Evolutionary conservation across 2,329 filamentous ascomycete species (phyloP).

Genomic region (Aspergillus thermomutatus): DNA sequence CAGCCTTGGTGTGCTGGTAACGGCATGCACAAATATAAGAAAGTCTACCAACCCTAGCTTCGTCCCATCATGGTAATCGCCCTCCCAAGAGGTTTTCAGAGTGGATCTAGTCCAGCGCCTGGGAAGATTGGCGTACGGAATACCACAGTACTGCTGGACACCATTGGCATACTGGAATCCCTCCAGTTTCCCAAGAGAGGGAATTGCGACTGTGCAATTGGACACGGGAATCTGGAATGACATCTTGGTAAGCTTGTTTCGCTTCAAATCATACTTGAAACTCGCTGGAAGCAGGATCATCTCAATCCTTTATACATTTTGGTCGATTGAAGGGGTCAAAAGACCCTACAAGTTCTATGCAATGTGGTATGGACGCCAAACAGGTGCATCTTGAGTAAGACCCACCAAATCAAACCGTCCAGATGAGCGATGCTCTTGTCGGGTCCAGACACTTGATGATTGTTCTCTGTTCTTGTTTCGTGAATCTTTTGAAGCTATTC

Average conservation of each 20-base stretch:
- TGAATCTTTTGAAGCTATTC: background rate
- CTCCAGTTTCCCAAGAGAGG: slow-evolving; percentile 17
- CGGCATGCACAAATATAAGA: background rate
- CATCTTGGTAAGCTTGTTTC: slow-evolving; percentile 7
- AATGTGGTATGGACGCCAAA: too few relatives aligned
- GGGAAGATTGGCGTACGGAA: slow-evolving; percentile 20
- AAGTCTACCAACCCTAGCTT: slow-evolving; percentile 15
- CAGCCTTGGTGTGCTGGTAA: background rate
- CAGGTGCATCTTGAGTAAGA: too few relatives aligned
- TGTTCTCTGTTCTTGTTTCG: background rate
- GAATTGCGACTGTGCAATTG: slow-evolving; percentile 15
- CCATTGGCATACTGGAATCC: slow-evolving; percentile 21
- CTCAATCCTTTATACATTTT: too few relatives aligned
- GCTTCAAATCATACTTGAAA: too few relatives aligned
- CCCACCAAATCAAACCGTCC: too few relatives aligned
- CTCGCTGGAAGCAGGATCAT: too few relatives aligned
- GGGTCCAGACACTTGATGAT: background rate
- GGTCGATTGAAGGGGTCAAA: too few relatives aligned
- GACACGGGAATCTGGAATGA: slow-evolving; percentile 16
- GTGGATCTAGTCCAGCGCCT: slow-evolving; percentile 24
- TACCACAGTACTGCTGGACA: slow-evolving; percentile 24
- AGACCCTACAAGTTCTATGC: too few relatives aligned
- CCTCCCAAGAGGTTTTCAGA: slow-evolving; percentile 16
- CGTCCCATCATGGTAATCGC: slow-evolving; percentile 20
- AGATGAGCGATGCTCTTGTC: background rate